Evolutionary conservation across 179 eudicot genomes (phyloP).

Genomic region (Spinacia oleracea): DNA sequence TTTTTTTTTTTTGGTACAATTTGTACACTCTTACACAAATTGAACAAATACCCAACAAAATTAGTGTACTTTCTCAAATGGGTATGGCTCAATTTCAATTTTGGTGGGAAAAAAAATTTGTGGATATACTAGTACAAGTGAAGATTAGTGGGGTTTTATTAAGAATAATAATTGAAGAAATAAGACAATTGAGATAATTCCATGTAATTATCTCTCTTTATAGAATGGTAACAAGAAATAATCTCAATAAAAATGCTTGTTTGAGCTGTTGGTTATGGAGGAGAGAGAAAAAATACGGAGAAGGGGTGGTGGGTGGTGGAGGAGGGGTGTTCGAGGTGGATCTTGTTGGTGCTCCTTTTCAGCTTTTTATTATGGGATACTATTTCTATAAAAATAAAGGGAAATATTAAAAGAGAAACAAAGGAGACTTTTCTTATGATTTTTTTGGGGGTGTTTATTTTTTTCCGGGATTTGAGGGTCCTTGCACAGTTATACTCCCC

Average conservation of each 20-base stretch:
- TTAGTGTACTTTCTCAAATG: conserved; percentile 23
- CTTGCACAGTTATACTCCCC: conserved; percentile 17
- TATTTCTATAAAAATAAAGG: conserved; percentile 3
- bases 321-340: conserved; percentile 90
- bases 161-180: conserved; percentile 1
- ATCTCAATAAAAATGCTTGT: background rate
- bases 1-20: background rate
- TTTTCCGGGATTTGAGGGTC: conserved; percentile 33
- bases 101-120: conserved; percentile 15
- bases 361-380: conserved; percentile 39
- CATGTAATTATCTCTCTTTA: background rate
- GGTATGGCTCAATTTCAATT: conserved; percentile 28
- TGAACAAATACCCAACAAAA: conserved; percentile 26
- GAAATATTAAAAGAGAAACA: background rate
- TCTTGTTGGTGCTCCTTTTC: conserved; percentile 49
- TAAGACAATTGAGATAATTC: background rate
- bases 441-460: conserved; percentile 10
- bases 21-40: conserved; percentile 9
- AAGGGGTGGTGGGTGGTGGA: conserved; percentile 21
- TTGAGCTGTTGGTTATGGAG: background rate
- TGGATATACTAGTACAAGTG: background rate
- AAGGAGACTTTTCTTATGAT: conserved; percentile 19
- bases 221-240: background rate
- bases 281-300: background rate
- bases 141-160: background rate